phyloP scores from a whole-genome alignment of 2,329 filamentous ascomycete genomes.

The Daldinia sp. region DNA sequence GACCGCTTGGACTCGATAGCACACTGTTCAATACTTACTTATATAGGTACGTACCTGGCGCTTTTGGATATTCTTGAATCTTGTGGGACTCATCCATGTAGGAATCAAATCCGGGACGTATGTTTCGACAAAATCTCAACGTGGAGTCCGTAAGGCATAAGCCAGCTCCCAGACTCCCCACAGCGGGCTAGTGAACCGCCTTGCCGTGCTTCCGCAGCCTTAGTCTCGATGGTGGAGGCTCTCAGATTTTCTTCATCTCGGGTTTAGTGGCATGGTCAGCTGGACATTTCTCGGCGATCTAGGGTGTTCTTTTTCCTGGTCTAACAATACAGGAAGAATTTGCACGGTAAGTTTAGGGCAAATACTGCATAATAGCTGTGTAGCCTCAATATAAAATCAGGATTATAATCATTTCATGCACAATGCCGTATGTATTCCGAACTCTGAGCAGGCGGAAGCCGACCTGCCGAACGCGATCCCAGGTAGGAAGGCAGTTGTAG shows the following conservation, averaged over 20 bases:
- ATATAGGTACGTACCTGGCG: background rate
- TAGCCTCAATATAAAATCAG: slow-evolving; percentile 4
- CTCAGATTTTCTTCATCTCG: slow-evolving; percentile 9
- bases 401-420: background rate
- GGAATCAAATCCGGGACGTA: background rate
- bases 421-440: slow-evolving; percentile 22
- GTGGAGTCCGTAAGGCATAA: background rate
- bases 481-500: slow-evolving; percentile 17
- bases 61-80: background rate
- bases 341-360: background rate
- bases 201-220: slow-evolving; percentile 6
- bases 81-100: background rate
- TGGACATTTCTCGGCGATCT: slow-evolving; percentile 25
- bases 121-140: background rate
- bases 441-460: slow-evolving; percentile 11
- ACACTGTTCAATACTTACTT: background rate
- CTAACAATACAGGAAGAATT: slow-evolving; percentile 12
- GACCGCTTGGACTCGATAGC: background rate
- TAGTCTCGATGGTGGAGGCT: slow-evolving; percentile 3
- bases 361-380: background rate
- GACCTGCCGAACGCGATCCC: slow-evolving; percentile 15
- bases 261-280: slow-evolving; percentile 15
- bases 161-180: slow-evolving; percentile 16
- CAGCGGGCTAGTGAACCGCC: background rate
- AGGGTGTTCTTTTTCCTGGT: slow-evolving; percentile 8